Base-by-base conservation (phyloP, 2,329 filamentous ascomycete genomes). In the Raffaelea albimanens region DNA sequence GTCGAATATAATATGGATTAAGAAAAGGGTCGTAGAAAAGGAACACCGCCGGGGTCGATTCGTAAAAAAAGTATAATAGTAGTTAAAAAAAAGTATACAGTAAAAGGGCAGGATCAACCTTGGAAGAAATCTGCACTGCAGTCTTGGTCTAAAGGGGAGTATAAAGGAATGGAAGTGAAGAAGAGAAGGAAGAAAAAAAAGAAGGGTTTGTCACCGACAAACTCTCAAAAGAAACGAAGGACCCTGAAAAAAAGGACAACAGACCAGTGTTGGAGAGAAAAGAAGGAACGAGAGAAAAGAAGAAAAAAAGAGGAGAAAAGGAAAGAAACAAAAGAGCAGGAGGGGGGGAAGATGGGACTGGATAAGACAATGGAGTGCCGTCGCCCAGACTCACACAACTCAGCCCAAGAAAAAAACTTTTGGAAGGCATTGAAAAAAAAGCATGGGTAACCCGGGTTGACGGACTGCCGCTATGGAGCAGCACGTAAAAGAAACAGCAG, bases 71-170 rank as follows among this genome's bases (percentile, higher is more conserved):
- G 19, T 19, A n/a, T n/a, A n/a, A n/a, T n/a, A n/a, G n/a, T 41
- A 7, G 20, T 43, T 44, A 33, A 39, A 16, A 23, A 18, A 45
- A 3, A 43, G 38, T 29, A 43, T 19, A 38, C 25, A 33, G 43
- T 13, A 43, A 23, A 40, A 45, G 34, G 25, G 25, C 43, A 52
- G 45, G 46, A 43, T 52, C 50, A 52, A 52, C 46, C 48, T 48
- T 29, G 40, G 31, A 42, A 38, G 23, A 38, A 40, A 11, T 29
- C 51, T 51, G 51, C 41, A 45, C 51, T 45, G 51, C 51, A 53
- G 51, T 43, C 21, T 29, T 29, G 19, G 7, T 29, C 13, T 7
- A 29, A 34, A 43, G 44, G 43, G 47, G 48, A 47, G 29, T 25
- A 47, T 19, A 34, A 44, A 44, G 25, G 41, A 45, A 20, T 33